These are phyloP conservation scores for Chlorophyllum brunneum DNA, from an alignment of 768 basidiomycete species.

Conservation along the genomic window DNA sequence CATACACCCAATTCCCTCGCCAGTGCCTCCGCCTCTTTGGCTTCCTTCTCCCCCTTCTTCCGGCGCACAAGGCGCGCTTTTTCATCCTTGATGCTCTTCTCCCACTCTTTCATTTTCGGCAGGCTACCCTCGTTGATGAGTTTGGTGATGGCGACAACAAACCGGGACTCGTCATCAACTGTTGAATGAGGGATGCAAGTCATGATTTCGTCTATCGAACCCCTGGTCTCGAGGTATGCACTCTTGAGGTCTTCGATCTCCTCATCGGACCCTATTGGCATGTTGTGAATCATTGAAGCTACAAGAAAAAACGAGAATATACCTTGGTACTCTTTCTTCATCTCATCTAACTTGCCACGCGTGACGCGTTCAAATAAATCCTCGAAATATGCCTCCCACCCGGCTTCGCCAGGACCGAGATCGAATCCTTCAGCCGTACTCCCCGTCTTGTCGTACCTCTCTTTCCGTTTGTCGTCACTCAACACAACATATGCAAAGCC, in stretches of 20 bases:
- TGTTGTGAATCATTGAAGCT: not conserved
- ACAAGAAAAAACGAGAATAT: conserved; percentile 4
- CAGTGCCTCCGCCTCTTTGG: conserved; percentile 75
- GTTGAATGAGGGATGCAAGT: conserved; percentile 83
- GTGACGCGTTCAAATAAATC: conserved; percentile 87
- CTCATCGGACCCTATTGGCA: conserved; percentile 71
- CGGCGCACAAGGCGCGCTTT: conserved; percentile 71
- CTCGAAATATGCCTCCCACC: conserved; percentile 96
- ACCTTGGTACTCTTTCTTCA: conserved; percentile 96
- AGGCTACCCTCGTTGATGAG: conserved; percentile 65
- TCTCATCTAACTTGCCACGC: conserved; percentile 81
- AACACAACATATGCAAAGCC: conserved; percentile 93
- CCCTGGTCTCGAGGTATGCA: conserved; percentile 69
- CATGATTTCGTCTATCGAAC: conserved; percentile 81
- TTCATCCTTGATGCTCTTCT: conserved; percentile 68
- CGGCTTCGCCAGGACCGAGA: conserved; percentile 68
- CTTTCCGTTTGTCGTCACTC: conserved; percentile 69
- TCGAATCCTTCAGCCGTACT: conserved; percentile 78
- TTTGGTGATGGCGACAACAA: conserved; percentile 62
- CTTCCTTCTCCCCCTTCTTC: conserved; percentile 76
- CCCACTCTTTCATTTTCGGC: conserved; percentile 57
- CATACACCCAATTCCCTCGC: conserved; percentile 90
- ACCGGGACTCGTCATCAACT: conserved; percentile 80
- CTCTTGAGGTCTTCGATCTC: conserved; percentile 75
- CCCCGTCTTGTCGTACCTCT: conserved; percentile 83